Conservation (phyloP, 1,284 basidiomycete species). For the Grifola frondosa region DNA sequence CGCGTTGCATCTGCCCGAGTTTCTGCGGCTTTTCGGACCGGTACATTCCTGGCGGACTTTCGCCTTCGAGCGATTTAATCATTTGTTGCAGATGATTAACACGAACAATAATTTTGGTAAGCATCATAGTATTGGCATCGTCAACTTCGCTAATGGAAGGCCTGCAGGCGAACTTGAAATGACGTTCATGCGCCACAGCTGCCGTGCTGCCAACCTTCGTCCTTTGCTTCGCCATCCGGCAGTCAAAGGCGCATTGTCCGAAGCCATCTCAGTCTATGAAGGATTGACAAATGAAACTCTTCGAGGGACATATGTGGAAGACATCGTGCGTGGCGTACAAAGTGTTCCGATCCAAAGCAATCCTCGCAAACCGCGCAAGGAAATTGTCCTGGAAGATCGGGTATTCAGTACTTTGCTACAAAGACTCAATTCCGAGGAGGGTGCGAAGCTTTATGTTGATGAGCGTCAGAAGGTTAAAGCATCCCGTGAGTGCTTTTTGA, state of each 20-base stretch:
- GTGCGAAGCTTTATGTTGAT: no score
- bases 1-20: slow-evolving; percentile 32
- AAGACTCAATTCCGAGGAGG: no score
- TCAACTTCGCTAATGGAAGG: no score
- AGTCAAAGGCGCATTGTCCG: neutral
- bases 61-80: slow-evolving; percentile 34
- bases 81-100: slow-evolving; percentile 31
- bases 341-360: neutral
- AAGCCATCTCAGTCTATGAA: neutral
- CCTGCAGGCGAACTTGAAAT: slow-evolving; percentile 14
- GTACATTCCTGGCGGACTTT: slow-evolving; percentile 34
- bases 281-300: slow-evolving; percentile 3
- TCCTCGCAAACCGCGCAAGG: neutral
- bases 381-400: no score
- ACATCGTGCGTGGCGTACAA: neutral
- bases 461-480: no score
- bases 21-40: slow-evolving; percentile 33
- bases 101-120: slow-evolving; percentile 27
- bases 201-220: slow-evolving; percentile 13
- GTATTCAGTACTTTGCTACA: no score
- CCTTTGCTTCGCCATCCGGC: slow-evolving; percentile 4
- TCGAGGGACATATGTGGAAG: slow-evolving; percentile 10
- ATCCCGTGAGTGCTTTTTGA: no score
- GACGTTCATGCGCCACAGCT: slow-evolving; percentile 14
- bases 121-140: neutral